A percentile compares a stretch with the other conserved stretches of the same genome.
Conservation (phyloP, 805 yeast genomes). For the Grigorovia humatica region DNA sequence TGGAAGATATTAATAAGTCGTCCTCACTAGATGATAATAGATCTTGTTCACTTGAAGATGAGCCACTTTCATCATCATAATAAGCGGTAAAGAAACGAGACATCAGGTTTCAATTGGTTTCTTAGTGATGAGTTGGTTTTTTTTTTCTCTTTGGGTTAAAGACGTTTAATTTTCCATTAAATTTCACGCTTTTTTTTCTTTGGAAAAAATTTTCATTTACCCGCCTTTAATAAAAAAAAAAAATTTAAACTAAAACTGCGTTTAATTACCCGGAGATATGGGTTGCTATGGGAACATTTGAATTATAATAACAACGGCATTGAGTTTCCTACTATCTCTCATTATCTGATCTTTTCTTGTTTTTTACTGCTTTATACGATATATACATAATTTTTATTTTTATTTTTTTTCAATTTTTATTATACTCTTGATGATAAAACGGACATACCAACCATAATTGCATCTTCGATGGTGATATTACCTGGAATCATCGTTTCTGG, state of each 20-base stretch:
- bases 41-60: constrained; percentile 37
- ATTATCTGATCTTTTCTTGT: too few species aligned
- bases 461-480: constrained; percentile 49
- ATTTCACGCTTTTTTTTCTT: neutral
- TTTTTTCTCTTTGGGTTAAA: neutral
- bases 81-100: constrained; percentile 80
- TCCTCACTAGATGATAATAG: constrained; percentile 34
- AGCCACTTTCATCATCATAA: constrained; percentile 35
- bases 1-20: constrained; percentile 22
- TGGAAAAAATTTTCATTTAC: neutral
- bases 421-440: neutral
- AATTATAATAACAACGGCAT: too few species aligned
- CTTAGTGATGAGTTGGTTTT: neutral
- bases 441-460: constrained; percentile 1
- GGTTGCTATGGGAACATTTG: too few species aligned
- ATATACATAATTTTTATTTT: neutral
- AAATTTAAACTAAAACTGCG: too few species aligned
- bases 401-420: too few species aligned
- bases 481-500: constrained; percentile 40
- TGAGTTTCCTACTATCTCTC: too few species aligned
- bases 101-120: constrained; percentile 34
- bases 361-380: too few species aligned
- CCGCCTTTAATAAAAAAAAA: neutral
- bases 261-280: neutral
- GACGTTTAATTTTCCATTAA: neutral